A percentile compares a stretch with the other conserved stretches of the same genome.
Evolutionary conservation across 2,329 filamentous ascomycete species (phyloP).

Genomic region (Didymella lethalis): DNA sequence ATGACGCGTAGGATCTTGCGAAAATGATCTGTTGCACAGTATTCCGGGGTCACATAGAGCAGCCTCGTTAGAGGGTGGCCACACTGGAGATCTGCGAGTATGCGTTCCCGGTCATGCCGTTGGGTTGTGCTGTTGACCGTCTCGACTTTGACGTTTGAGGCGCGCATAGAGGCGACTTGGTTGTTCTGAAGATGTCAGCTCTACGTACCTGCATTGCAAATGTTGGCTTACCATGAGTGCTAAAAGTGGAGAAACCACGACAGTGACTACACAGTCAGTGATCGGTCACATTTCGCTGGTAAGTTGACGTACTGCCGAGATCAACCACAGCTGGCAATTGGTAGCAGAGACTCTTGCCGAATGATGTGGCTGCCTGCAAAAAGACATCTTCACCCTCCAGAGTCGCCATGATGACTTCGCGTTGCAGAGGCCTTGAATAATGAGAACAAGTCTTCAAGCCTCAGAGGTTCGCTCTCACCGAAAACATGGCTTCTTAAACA

Average conservation of each 20-base stretch:
- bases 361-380: slow-evolving; percentile 87
- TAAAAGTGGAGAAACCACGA: slow-evolving; percentile 87
- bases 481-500: slow-evolving; percentile 78
- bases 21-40: slow-evolving; percentile 80
- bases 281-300: not conserved
- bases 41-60: slow-evolving; percentile 92
- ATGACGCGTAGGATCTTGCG: slow-evolving; percentile 76
- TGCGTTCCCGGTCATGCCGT: slow-evolving; percentile 67
- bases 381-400: slow-evolving; percentile 89
- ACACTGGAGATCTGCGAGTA: slow-evolving; percentile 82
- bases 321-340: slow-evolving; percentile 90
- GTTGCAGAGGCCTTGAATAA: slow-evolving; percentile 73
- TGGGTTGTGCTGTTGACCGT: slow-evolving; percentile 87
- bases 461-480: slow-evolving; percentile 59
- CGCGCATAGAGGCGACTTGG: slow-evolving; percentile 81
- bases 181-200: slow-evolving; percentile 70
- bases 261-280: slow-evolving; percentile 68
- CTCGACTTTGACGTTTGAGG: slow-evolving; percentile 78
- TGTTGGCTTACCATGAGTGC: slow-evolving; percentile 77
- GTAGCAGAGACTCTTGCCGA: slow-evolving; percentile 93
- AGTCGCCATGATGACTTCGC: slow-evolving; percentile 84
- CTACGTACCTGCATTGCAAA: not conserved
- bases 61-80: slow-evolving; percentile 85
- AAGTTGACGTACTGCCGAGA: slow-evolving; percentile 73
- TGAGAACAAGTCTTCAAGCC: slow-evolving; percentile 10